Conservation (phyloP, 305 asterid genomes). For the Salvia sclarea region DNA sequence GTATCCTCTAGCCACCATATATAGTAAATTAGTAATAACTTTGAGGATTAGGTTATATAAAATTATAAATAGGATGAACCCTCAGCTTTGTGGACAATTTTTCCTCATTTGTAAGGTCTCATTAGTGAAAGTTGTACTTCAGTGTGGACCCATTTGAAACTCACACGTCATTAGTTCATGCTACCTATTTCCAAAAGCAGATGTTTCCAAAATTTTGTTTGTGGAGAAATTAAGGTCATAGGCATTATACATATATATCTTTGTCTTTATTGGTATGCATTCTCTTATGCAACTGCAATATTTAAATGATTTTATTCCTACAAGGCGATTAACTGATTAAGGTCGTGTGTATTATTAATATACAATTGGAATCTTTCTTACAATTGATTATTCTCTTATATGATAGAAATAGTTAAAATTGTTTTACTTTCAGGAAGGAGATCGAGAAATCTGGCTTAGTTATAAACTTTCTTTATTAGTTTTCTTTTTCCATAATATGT, state of each 20-base stretch:
- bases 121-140: not conserved
- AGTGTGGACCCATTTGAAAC: slow-evolving; percentile 1
- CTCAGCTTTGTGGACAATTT: slow-evolving; percentile 10
- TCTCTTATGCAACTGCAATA: not conserved
- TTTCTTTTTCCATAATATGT: slow-evolving; percentile 1
- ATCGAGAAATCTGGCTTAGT: not conserved
- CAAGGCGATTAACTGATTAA: slow-evolving; percentile 6
- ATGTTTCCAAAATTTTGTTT: not conserved
- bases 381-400: not conserved
- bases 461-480: not conserved
- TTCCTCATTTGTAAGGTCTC: not conserved
- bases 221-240: not conserved
- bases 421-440: not conserved
- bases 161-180: slow-evolving; percentile 6
- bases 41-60: slow-evolving; percentile 1
- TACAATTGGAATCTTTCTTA: not conserved
- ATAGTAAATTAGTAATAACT: not conserved
- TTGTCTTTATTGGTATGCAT: not conserved
- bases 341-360: not conserved
- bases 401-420: not conserved
- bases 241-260: not conserved
- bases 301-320: not conserved
- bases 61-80: slow-evolving; percentile 22
- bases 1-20: slow-evolving; percentile 7
- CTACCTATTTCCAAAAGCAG: slow-evolving; percentile 5